phyloP scores from a whole-genome alignment of 148 eudicot genomes.

The Simmondsia chinensis region DNA sequence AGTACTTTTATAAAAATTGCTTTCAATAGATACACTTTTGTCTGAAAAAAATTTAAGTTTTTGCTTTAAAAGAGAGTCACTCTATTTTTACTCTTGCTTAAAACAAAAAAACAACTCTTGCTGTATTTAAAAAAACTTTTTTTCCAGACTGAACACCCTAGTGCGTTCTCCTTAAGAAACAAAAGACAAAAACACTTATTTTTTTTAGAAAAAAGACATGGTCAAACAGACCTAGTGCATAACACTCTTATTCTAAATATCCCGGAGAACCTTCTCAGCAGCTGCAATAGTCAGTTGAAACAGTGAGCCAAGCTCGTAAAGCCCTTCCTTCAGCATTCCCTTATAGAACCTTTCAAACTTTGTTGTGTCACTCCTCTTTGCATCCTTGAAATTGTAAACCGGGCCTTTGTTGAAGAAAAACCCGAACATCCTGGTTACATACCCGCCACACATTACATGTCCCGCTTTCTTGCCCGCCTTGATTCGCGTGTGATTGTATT shows the following conservation, averaged over 20 bases:
- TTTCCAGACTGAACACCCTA: background rate
- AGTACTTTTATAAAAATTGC: no score
- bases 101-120: no score
- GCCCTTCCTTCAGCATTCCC: conserved; percentile 92
- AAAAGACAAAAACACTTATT: no score
- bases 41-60: no score
- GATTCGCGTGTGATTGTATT: conserved; percentile 54
- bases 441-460: conserved; percentile 77
- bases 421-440: conserved; percentile 82
- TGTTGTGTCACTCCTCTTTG: conserved; percentile 68
- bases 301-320: conserved; percentile 85
- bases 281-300: conserved; percentile 68
- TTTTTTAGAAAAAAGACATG: background rate
- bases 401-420: conserved; percentile 94
- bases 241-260: conserved; percentile 37
- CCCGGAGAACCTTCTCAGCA: conserved; percentile 69
- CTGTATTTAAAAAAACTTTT: background rate
- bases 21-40: no score
- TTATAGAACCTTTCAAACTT: conserved; percentile 63
- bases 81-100: no score
- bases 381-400: conserved; percentile 73
- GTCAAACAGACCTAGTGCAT: background rate
- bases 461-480: conserved; percentile 89
- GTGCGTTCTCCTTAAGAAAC: conserved; percentile 1
- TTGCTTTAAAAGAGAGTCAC: no score